Conservation (phyloP, 2,329 filamentous ascomycete genomes). For the Pseudogymnoascus sp. region DNA sequence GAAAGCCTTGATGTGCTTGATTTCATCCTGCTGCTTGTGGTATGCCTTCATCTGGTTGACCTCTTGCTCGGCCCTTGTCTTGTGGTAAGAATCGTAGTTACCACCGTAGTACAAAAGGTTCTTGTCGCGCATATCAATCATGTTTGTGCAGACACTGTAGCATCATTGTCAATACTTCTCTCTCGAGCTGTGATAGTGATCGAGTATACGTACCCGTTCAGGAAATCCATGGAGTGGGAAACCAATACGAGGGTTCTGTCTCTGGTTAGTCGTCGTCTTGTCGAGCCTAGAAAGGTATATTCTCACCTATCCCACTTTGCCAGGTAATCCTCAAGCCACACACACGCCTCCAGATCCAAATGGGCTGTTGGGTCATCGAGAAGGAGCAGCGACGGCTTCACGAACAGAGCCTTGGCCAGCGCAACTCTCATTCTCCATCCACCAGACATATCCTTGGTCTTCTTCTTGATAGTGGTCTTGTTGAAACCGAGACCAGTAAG, state of each 20-base stretch:
- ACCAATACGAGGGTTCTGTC: slow-evolving; percentile 82
- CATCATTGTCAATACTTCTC: background rate
- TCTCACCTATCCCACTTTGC: slow-evolving; percentile 79
- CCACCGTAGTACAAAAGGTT: slow-evolving; percentile 95
- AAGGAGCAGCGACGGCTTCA: slow-evolving; percentile 90
- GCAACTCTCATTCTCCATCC: slow-evolving; percentile 99
- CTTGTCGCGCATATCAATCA: slow-evolving; percentile 95
- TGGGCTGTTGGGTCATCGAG: slow-evolving; percentile 98
- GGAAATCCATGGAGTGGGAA: slow-evolving; percentile 96
- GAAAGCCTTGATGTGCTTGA: slow-evolving; percentile 99
- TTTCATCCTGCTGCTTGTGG: slow-evolving; percentile 98
- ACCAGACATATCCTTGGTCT: slow-evolving; percentile 99
- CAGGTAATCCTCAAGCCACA: slow-evolving; percentile 99
- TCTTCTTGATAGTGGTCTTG: slow-evolving; percentile 96
- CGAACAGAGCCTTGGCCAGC: slow-evolving; percentile 93
- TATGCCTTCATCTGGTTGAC: slow-evolving; percentile 99
- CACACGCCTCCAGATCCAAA: slow-evolving; percentile 97
- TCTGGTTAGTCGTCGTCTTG: background rate
- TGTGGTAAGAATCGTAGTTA: slow-evolving; percentile 98
- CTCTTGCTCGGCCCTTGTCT: slow-evolving; percentile 91
- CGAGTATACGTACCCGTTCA: slow-evolving; percentile 53
- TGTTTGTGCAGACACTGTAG: slow-evolving; percentile 76
- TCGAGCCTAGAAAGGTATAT: background rate
- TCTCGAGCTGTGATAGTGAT: background rate
- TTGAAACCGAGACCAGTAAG: slow-evolving; percentile 98